phyloP scores from a whole-genome alignment of 1,284 basidiomycete species.

The Trametes pubescens region DNA sequence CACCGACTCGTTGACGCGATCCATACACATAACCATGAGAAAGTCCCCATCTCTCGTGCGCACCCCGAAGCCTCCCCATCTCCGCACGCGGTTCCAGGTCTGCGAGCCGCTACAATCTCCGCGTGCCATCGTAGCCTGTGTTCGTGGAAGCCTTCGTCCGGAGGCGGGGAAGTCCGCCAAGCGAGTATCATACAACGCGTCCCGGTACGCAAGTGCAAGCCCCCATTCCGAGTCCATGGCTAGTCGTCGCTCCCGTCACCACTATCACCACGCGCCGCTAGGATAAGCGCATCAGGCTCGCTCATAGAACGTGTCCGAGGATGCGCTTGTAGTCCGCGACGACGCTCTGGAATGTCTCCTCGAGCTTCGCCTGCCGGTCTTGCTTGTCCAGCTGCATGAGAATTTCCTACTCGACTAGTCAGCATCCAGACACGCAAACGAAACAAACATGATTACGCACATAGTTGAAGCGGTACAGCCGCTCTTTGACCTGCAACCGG shows the following conservation, averaged over 20 bases:
- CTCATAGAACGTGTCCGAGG: constrained; percentile 54
- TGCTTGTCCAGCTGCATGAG: constrained; percentile 86
- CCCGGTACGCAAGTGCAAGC: not conserved
- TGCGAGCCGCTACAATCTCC: not conserved
- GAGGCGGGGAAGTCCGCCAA: not conserved
- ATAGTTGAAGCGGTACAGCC: constrained; percentile 94
- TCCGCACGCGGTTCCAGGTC: not conserved
- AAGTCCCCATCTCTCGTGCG: not conserved
- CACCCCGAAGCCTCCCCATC: not conserved
- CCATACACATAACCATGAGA: not conserved
- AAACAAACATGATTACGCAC: constrained; percentile 57
- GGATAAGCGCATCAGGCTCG: not conserved
- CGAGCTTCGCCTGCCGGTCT: constrained; percentile 88
- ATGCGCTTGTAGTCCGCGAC: constrained; percentile 88
- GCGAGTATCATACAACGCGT: constrained; percentile 13
- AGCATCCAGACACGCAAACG: not conserved
- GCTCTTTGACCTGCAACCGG: constrained; percentile 90
- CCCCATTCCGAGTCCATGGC: constrained; percentile 1
- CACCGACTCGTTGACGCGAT: not conserved
- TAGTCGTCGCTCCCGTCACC: not conserved
- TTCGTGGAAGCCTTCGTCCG: not conserved
- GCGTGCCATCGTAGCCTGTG: not conserved
- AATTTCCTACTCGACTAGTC: constrained; percentile 66
- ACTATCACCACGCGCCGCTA: not conserved
- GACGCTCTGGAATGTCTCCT: constrained; percentile 93